Evolutionary conservation across 2,329 filamentous ascomycete species (phyloP).

Genomic region (Talaromyces sp.): DNA sequence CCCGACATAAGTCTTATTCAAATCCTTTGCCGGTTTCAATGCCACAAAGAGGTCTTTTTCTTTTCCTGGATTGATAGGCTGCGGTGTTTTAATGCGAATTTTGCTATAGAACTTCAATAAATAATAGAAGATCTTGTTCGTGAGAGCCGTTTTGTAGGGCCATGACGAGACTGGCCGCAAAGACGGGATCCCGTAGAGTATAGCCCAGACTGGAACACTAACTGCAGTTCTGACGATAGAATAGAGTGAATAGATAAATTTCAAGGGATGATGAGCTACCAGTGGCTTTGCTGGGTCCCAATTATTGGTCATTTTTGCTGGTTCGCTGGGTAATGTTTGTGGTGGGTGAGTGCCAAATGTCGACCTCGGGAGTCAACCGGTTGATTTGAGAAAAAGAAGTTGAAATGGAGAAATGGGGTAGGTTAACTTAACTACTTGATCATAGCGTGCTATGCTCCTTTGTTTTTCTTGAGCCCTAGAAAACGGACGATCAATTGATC

Average conservation of each 20-base stretch:
- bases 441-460: too few relatives aligned
- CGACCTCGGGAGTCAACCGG: not conserved
- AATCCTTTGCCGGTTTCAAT: not conserved
- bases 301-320: not conserved
- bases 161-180: slow-evolving; percentile 5
- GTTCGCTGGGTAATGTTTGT: not conserved
- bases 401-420: too few relatives aligned
- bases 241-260: not conserved
- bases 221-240: not conserved
- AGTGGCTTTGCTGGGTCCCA: slow-evolving; percentile 7
- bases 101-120: not conserved
- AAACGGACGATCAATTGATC: too few relatives aligned
- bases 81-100: not conserved
- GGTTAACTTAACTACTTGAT: too few relatives aligned
- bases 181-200: not conserved
- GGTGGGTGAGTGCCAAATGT: not conserved
- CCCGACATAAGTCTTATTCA: not conserved
- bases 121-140: not conserved
- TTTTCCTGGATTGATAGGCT: not conserved
- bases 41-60: not conserved
- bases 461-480: too few relatives aligned
- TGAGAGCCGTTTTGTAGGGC: slow-evolving; percentile 3
- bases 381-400: not conserved
- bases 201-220: not conserved
- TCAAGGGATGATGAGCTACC: slow-evolving; percentile 4